Conservation (phyloP, 2,329 filamentous ascomycete species). For the Colletotrichum nymphaeae region DNA sequence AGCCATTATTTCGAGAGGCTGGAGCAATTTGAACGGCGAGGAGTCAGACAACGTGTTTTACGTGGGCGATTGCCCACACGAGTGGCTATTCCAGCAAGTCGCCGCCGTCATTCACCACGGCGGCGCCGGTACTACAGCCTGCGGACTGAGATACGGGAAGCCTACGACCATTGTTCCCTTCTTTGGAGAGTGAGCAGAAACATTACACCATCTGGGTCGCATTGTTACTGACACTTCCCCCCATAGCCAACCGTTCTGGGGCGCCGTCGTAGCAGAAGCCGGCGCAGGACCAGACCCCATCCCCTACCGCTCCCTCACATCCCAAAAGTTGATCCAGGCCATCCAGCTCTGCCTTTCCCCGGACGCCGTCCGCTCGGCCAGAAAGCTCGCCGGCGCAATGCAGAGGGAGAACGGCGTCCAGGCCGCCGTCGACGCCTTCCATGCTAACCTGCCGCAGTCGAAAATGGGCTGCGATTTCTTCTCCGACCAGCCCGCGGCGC, state of each 20-base stretch:
- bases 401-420: conserved; percentile 25
- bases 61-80: conserved; percentile 33
- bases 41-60: conserved; percentile 22
- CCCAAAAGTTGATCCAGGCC: conserved; percentile 28
- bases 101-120: conserved; percentile 32
- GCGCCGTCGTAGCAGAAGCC: conserved; percentile 31
- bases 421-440: conserved; percentile 27
- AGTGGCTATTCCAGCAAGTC: conserved; percentile 35
- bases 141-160: conserved; percentile 26
- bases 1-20: conserved; percentile 32
- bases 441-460: conserved; percentile 23
- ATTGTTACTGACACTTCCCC: background rate
- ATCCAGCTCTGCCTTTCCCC: conserved; percentile 19
- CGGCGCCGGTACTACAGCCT: conserved; percentile 31
- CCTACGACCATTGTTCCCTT: conserved; percentile 31
- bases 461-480: conserved; percentile 33
- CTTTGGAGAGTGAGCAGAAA: conserved; percentile 31
- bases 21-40: conserved; percentile 26
- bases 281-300: conserved; percentile 32
- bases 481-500: conserved; percentile 24
- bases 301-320: conserved; percentile 30
- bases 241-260: conserved; percentile 33
- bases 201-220: too few relatives aligned
- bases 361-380: conserved; percentile 21
- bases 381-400: conserved; percentile 28